Evolutionary conservation across 2,329 filamentous ascomycete genomes (phyloP).

Genomic region (Sclerotinia borealis): DNA sequence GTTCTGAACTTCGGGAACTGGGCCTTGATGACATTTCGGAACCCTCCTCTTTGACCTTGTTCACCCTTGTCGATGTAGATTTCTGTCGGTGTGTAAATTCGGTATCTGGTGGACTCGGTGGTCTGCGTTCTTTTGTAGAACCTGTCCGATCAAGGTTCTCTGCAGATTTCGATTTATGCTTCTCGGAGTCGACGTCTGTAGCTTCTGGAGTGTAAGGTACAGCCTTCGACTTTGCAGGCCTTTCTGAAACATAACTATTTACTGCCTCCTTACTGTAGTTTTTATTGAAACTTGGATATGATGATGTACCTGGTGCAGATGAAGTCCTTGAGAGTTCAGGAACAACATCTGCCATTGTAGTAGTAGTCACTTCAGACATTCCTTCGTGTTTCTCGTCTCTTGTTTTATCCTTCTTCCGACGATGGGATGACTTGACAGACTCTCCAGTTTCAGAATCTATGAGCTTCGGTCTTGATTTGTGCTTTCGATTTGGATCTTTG

Average conservation of each 20-base stretch:
- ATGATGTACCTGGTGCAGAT: slow-evolving; percentile 30
- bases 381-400: slow-evolving; percentile 16
- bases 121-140: slow-evolving; percentile 41
- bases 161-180: slow-evolving; percentile 43
- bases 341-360: slow-evolving; percentile 42
- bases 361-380: slow-evolving; percentile 23
- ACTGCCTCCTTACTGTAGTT: slow-evolving; percentile 86
- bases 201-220: slow-evolving; percentile 60
- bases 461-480: slow-evolving; percentile 30
- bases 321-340: slow-evolving; percentile 38
- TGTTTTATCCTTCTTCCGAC: slow-evolving; percentile 28
- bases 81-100: slow-evolving; percentile 45
- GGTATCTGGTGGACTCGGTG: slow-evolving; percentile 60
- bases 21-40: slow-evolving; percentile 33
- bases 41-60: slow-evolving; percentile 36
- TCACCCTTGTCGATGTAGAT: slow-evolving; percentile 32
- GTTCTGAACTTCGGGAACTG: slow-evolving; percentile 36
- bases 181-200: slow-evolving; percentile 57
- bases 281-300: slow-evolving; percentile 79
- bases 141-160: slow-evolving; percentile 39
- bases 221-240: slow-evolving; percentile 20
- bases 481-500: slow-evolving; percentile 30
- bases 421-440: slow-evolving; percentile 26
- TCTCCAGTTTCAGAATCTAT: slow-evolving; percentile 32
- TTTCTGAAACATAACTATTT: slow-evolving; percentile 39